A percentile compares a stretch with the other conserved stretches of the same genome.
Evolutionary conservation across 2,329 filamentous ascomycete genomes (phyloP).

Genomic region (Truncatella angustata): DNA sequence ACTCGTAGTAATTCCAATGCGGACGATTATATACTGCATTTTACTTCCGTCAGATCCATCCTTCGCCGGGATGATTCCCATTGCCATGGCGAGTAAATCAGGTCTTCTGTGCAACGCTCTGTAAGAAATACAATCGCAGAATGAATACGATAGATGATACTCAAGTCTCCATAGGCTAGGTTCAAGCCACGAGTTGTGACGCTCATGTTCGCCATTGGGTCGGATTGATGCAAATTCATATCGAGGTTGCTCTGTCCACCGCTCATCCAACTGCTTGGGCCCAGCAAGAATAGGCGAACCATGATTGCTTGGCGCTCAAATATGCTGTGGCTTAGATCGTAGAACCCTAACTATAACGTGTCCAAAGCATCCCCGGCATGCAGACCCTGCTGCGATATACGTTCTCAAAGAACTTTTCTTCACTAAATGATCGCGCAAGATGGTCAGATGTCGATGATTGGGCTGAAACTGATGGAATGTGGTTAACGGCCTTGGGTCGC

Average conservation of each 20-base stretch:
- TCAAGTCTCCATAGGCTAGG: background rate
- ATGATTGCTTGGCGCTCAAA: background rate
- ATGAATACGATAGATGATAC: background rate
- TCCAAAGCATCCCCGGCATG: conserved; percentile 53
- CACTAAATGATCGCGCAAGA: conserved; percentile 51
- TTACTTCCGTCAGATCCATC: conserved; percentile 4
- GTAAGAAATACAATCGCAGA: background rate
- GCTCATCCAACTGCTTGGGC: conserved; percentile 11
- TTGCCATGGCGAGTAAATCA: background rate
- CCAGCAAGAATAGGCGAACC: background rate
- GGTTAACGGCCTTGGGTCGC: too few species aligned
- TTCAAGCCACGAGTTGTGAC: too few species aligned
- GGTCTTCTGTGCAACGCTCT: background rate
- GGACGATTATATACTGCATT: conserved; percentile 5
- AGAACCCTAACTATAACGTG: conserved; percentile 62
- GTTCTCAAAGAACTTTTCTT: conserved; percentile 56
- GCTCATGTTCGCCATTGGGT: background rate
- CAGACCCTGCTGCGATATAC: conserved; percentile 51
- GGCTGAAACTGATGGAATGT: conserved; percentile 31
- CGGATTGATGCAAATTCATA: background rate
- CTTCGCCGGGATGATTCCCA: background rate
- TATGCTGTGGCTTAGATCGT: conserved; percentile 38
- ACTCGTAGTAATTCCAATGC: conserved; percentile 6
- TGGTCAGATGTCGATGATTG: conserved; percentile 44
- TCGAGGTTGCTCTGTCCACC: conserved; percentile 6